Evolutionary conservation across 129 eudicot genomes (phyloP).

Genomic region (Tagetes patula): DNA sequence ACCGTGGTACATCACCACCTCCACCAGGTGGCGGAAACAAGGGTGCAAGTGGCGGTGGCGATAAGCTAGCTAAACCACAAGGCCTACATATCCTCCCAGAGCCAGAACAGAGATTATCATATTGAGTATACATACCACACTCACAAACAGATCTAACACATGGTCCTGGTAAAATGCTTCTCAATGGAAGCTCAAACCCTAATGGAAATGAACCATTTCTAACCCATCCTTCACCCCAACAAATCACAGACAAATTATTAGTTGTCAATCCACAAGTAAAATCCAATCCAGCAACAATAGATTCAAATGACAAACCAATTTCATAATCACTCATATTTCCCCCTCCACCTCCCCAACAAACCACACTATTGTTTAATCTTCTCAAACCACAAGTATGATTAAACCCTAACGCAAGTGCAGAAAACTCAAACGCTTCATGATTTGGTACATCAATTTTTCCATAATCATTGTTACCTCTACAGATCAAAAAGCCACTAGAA

Average conservation of each 20-base stretch:
- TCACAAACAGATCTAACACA: slow-evolving; percentile 58
- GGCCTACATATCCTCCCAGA: slow-evolving; percentile 72
- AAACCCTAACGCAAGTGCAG: slow-evolving; percentile 55
- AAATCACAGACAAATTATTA: slow-evolving; percentile 62
- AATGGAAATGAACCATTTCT: slow-evolving; percentile 33
- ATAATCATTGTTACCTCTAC: slow-evolving; percentile 52
- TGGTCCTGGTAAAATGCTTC: slow-evolving; percentile 71
- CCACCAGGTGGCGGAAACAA: slow-evolving; percentile 38
- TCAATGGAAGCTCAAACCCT: slow-evolving; percentile 55
- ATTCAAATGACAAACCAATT: slow-evolving; percentile 51
- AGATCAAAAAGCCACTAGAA: slow-evolving; percentile 48
- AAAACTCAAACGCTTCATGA: slow-evolving; percentile 43
- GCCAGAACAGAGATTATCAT: slow-evolving; percentile 70
- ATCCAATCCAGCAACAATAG: slow-evolving; percentile 72
- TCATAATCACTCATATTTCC: slow-evolving; percentile 41
- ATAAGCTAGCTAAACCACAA: slow-evolving; percentile 39
- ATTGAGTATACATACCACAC: slow-evolving; percentile 73
- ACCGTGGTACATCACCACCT: slow-evolving; percentile 2
- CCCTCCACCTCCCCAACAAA: slow-evolving; percentile 87
- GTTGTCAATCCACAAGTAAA: slow-evolving; percentile 82
- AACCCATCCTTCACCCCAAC: slow-evolving; percentile 98
- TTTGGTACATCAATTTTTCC: slow-evolving; percentile 55
- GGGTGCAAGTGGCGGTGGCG: slow-evolving; percentile 21
- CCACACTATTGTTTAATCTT: slow-evolving; percentile 45
- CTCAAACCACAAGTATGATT: slow-evolving; percentile 72